Evolutionary conservation across 768 basidiomycete genomes (phyloP), one percentile per base, ranked within the genome.

Genomic region (Coprinellus aureogranulatus): DNA sequence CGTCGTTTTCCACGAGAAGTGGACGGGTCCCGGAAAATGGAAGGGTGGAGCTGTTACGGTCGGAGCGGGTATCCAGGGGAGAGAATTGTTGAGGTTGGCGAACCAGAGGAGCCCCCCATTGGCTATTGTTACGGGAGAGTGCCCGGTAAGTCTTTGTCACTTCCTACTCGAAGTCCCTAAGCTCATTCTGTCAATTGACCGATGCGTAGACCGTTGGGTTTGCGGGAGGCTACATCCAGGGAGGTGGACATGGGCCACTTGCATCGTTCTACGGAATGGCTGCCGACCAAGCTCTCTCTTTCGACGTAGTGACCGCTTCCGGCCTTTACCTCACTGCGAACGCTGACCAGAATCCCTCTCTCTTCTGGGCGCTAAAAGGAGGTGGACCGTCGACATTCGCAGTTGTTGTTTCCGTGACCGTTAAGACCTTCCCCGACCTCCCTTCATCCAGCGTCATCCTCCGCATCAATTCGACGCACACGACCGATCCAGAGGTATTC

Each of bases 261-360:
- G 53, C 61, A 27, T 55, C 59, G 16, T 14, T 59, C 18, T 56
- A 62, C 58, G 54, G 64, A 54, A 62, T 71, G 37, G 63, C 63
- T 22, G 63, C 63, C 10, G 63, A 64, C 58, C 68, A 67, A 53
- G 62, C 63, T 2, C 68, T 77, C 0, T 64, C 73, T 30, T 70
- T 74, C 58, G 72, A 72, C 37, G 67, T 78, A 12, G 71, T 79
- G 22, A 78, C 77, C 1, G 72, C 78, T 1, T 66, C 72, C 52
- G 78, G 77, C 10, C 30, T 65, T 22, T 65, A 67, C 51, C 62
- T 61, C 53, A 68, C 62, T 59, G 72, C 60, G 52, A 71, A 54
- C 64, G 69, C 59, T 64, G 72, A 64, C 48, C 57, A 73, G 48
- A 74, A 78, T 49, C 39, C 53, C 10, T 76, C 78, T 50, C 67